Conservation (phyloP, 306 rosid species). For the Prunus kanzakura region DNA sequence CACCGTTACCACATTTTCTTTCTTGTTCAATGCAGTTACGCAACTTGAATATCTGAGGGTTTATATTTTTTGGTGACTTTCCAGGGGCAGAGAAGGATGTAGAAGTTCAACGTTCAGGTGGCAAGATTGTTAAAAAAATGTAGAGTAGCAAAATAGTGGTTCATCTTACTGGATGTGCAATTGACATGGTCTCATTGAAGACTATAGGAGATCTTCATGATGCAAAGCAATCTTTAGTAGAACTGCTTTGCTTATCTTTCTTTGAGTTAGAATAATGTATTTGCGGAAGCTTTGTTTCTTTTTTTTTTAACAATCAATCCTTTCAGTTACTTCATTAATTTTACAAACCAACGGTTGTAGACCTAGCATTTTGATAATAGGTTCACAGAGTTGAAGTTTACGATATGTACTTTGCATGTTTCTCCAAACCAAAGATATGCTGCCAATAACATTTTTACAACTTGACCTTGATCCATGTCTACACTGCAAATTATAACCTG, state of each 20-base stretch:
- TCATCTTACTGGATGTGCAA: conserved; percentile 16
- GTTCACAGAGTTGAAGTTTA: background rate
- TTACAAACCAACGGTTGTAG: conserved; percentile 18
- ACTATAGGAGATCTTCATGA: conserved; percentile 20
- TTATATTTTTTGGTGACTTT: conserved; percentile 19
- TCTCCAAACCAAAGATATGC: background rate
- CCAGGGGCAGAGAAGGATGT: conserved; percentile 12
- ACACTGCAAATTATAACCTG: background rate
- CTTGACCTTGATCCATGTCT: background rate
- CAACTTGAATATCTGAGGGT: conserved; percentile 27
- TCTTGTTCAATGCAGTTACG: background rate
- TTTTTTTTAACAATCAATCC: conserved; percentile 9
- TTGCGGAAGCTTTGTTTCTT: conserved; percentile 6
- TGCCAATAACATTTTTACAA: background rate
- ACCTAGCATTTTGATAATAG: background rate
- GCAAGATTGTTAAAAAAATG: conserved; percentile 15
- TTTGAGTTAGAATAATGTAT: conserved; percentile 16
- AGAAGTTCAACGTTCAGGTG: conserved; percentile 10
- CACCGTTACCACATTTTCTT: background rate
- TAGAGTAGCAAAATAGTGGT: conserved; percentile 23
- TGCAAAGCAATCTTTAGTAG: conserved; percentile 17
- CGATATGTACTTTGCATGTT: background rate
- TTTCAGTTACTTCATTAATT: conserved; percentile 14
- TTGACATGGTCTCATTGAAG: conserved; percentile 23
- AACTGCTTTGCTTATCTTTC: conserved; percentile 11